Percentiles rank a stretch among this genome's conserved stretches.
Conservation (phyloP, 2,329 filamentous ascomycete genomes). For the Trichoderma simmonsii region DNA sequence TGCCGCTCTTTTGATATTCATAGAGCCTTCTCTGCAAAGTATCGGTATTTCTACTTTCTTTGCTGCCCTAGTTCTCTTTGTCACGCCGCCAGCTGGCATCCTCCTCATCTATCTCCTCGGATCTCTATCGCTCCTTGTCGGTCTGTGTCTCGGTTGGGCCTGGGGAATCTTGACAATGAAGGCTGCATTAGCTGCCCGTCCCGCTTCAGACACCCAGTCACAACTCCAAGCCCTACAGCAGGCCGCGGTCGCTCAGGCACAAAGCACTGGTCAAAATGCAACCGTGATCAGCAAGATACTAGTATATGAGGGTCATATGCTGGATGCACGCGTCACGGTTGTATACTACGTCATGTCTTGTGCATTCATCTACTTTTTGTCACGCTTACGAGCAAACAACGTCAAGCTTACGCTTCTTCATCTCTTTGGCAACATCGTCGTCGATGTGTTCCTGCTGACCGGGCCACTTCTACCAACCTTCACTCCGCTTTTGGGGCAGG, state of each 20-base stretch:
- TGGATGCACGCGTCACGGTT: conserved; percentile 44
- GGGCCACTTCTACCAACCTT: conserved; percentile 43
- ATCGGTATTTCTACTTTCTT: conserved; percentile 48
- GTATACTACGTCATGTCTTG: conserved; percentile 38
- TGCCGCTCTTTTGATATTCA: conserved; percentile 44
- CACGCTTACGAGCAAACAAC: conserved; percentile 43
- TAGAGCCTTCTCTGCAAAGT: conserved; percentile 38
- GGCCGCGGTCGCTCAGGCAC: conserved; percentile 34
- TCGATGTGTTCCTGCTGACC: conserved; percentile 43
- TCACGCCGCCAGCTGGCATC: conserved; percentile 45
- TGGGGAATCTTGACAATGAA: conserved; percentile 51
- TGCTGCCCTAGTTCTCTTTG: conserved; percentile 39
- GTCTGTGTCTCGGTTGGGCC: conserved; percentile 47
- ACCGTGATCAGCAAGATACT: conserved; percentile 34
- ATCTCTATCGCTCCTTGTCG: conserved; percentile 41
- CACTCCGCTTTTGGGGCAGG: conserved; percentile 35
- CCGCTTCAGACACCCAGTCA: conserved; percentile 37
- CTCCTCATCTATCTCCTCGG: conserved; percentile 45
- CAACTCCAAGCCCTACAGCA: conserved; percentile 34
- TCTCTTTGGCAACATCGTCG: conserved; percentile 46
- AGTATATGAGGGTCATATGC: conserved; percentile 44
- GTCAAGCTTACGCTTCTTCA: conserved; percentile 44
- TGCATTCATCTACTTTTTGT: conserved; percentile 42
- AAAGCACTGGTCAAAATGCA: conserved; percentile 24
- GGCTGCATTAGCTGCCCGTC: conserved; percentile 42